Evolutionary conservation across 768 basidiomycete species (phyloP).

Genomic region (Pleurotus platypus): DNA sequence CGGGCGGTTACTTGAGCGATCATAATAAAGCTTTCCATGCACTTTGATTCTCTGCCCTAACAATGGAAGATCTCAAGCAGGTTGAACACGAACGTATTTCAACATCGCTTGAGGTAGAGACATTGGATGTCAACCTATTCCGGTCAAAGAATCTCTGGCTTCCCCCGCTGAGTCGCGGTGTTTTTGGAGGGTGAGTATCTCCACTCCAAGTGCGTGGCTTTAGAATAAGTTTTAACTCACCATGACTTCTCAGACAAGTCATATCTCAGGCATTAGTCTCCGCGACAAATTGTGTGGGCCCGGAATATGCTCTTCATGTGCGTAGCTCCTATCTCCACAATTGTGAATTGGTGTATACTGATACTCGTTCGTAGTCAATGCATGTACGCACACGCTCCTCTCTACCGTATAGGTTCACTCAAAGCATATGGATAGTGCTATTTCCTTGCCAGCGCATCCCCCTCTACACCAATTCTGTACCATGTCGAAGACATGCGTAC

Average conservation of each 20-base stretch:
- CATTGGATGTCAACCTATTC: constrained; percentile 72
- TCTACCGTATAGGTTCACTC: not conserved
- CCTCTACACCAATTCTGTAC: constrained; percentile 72
- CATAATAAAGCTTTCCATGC: not conserved
- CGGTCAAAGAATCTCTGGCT: constrained; percentile 71
- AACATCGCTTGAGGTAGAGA: constrained; percentile 73
- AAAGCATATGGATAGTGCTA: constrained; percentile 54
- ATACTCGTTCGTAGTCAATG: constrained; percentile 13
- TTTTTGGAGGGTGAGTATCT: constrained; percentile 65
- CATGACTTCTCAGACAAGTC: constrained; percentile 53
- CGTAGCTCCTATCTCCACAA: constrained; percentile 23
- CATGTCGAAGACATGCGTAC: constrained; percentile 73
- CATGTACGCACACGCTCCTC: constrained; percentile 8
- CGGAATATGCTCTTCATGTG: constrained; percentile 68
- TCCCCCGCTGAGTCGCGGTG: constrained; percentile 63
- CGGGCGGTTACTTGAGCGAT: not conserved
- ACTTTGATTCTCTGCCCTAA: not conserved
- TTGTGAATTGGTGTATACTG: not conserved
- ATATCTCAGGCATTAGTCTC: constrained; percentile 84
- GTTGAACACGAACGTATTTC: constrained; percentile 54
- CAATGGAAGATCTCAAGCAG: constrained; percentile 15
- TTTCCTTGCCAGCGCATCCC: constrained; percentile 73
- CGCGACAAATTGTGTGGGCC: constrained; percentile 71
- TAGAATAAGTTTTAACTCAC: not conserved
- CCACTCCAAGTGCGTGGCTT: too few species aligned